phyloP scores from a whole-genome alignment of 805 yeast genomes.

The Groenewaldozyma salmanticensis region DNA sequence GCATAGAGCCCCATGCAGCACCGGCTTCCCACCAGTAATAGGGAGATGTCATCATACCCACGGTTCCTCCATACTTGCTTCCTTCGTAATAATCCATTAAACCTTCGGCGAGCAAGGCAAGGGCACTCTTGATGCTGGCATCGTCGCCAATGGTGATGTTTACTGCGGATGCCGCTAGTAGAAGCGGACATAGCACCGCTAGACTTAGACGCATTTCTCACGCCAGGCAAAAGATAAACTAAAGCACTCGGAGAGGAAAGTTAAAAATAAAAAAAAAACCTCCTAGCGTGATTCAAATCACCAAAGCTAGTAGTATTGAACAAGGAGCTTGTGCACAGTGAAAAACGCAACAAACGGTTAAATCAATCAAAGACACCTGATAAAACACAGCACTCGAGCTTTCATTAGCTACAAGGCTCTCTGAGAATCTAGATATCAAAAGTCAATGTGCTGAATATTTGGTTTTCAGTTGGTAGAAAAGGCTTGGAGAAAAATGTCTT shows the following conservation, averaged over 20 bases:
- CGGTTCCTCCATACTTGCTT: slow-evolving; percentile 53
- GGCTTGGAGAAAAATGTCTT: too few relatives aligned
- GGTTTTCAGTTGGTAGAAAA: too few relatives aligned
- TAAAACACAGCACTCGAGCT: too few relatives aligned
- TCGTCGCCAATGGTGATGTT: slow-evolving; percentile 17
- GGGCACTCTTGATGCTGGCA: slow-evolving; percentile 41
- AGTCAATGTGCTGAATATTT: too few relatives aligned
- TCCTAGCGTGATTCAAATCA: too few relatives aligned
- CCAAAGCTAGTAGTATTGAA: too few relatives aligned
- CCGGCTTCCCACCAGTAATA: slow-evolving; percentile 99
- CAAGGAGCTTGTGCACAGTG: too few relatives aligned
- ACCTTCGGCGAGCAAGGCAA: slow-evolving; percentile 47
- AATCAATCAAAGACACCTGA: too few relatives aligned
- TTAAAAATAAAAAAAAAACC: background rate
- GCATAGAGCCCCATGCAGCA: slow-evolving; percentile 81
- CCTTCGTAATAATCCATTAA: slow-evolving; percentile 64
- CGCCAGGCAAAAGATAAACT: too few relatives aligned
- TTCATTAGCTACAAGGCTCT: too few relatives aligned
- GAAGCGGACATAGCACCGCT: background rate
- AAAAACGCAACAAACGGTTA: too few relatives aligned
- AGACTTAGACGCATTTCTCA: background rate
- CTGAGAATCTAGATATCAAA: too few relatives aligned
- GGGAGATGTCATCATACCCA: slow-evolving; percentile 82
- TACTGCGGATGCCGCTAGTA: background rate
- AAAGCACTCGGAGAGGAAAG: background rate